Conservation (phyloP, 495 filamentous ascomycete genomes). For the Aspergillus wentii region DNA sequence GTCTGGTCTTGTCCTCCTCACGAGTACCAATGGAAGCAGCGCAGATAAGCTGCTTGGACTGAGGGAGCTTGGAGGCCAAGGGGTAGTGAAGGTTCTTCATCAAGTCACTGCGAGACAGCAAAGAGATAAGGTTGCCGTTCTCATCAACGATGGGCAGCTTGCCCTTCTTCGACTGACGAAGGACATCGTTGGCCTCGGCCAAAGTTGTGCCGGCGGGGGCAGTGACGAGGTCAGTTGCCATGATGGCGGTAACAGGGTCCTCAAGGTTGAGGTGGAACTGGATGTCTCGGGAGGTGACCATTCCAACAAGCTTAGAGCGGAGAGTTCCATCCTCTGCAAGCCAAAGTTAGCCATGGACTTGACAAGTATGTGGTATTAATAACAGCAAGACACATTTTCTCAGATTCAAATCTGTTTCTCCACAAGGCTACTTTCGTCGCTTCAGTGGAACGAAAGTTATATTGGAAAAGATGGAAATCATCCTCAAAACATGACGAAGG, state of each 20-base stretch:
- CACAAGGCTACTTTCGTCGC: conserved; percentile 78
- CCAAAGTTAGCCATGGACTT: conserved; percentile 1
- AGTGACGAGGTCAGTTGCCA: conserved; percentile 94
- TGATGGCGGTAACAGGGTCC: conserved; percentile 79
- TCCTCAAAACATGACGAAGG: conserved; percentile 40
- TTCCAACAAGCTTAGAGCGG: conserved; percentile 90
- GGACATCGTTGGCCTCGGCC: conserved; percentile 84
- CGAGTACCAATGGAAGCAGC: conserved; percentile 94
- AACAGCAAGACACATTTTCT: no score
- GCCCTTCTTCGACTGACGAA: conserved; percentile 95
- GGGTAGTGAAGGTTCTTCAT: conserved; percentile 99
- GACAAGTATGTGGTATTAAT: conserved; percentile 1
- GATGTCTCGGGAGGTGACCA: conserved; percentile 95
- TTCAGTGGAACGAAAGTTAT: conserved; percentile 99
- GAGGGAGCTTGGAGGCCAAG: conserved; percentile 90
- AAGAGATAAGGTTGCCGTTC: conserved; percentile 80
- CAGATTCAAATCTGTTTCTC: conserved; percentile 56
- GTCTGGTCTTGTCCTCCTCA: conserved; percentile 79
- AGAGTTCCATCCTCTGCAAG: conserved; percentile 80
- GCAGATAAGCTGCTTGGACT: conserved; percentile 96
- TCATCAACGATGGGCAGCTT: conserved; percentile 95
- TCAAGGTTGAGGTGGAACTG: conserved; percentile 75
- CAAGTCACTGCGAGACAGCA: conserved; percentile 94
- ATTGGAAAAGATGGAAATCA: conserved; percentile 64
- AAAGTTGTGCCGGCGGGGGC: conserved; percentile 81